These are phyloP conservation scores for Hordeum vulgare DNA, from an alignment of 176 grass and related monocot genomes.

Conservation along the genomic window DNA sequence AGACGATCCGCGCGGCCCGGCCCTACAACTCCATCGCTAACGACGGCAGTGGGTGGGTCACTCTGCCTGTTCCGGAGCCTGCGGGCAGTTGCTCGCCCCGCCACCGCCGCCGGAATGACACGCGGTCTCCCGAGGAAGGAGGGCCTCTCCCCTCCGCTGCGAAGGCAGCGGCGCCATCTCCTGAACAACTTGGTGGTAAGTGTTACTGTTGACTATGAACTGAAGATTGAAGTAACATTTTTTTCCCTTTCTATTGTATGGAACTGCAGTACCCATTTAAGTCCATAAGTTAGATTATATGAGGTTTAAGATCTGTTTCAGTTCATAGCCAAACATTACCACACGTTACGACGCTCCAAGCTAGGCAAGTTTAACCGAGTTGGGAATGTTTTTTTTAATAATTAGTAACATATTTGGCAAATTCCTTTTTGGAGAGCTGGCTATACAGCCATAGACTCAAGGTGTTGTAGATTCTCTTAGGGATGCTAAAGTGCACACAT, in stretches of 20 bases:
- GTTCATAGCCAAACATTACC: background rate
- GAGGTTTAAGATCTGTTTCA: background rate
- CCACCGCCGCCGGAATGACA: background rate
- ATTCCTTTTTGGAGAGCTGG: background rate
- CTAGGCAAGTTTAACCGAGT: background rate
- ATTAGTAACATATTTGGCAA: background rate
- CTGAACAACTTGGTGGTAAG: slow-evolving; percentile 86
- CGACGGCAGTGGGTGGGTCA: slow-evolving; percentile 82
- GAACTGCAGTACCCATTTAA: background rate
- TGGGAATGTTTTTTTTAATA: background rate
- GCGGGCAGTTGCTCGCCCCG: background rate
- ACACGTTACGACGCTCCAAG: background rate
- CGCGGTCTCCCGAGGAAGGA: slow-evolving; percentile 19
- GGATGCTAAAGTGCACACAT: background rate
- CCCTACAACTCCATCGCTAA: slow-evolving; percentile 71
- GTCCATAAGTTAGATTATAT: background rate
- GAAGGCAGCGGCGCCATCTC: background rate
- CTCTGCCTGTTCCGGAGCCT: slow-evolving; percentile 9
- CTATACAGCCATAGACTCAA: background rate
- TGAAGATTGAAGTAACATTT: background rate
- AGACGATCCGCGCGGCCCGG: slow-evolving; percentile 51
- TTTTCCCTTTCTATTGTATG: background rate
- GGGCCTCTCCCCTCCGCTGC: slow-evolving; percentile 37
- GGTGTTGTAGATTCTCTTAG: background rate
- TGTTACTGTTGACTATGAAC: background rate